Conservation (phyloP, 2,329 filamentous ascomycete species). For the Pseudopithomyces chartarum region DNA sequence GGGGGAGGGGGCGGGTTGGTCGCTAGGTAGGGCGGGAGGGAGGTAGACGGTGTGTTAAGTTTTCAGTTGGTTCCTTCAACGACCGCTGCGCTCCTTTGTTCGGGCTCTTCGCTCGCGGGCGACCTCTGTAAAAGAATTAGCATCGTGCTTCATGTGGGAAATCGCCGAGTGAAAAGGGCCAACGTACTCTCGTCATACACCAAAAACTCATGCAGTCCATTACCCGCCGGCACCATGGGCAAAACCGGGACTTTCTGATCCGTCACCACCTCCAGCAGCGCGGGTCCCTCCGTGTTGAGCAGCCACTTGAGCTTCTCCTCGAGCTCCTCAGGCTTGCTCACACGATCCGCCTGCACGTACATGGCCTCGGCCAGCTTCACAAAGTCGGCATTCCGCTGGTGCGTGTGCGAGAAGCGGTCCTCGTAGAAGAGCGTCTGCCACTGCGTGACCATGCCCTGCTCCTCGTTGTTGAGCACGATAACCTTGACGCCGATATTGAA, state of each 20-base stretch:
- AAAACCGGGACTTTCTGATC: constrained; percentile 92
- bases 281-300: constrained; percentile 82
- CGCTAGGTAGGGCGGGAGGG: not conserved
- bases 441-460: constrained; percentile 98
- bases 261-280: constrained; percentile 87
- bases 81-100: constrained; percentile 2
- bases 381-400: constrained; percentile 95
- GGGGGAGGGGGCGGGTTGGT: too few species aligned
- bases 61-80: not conserved
- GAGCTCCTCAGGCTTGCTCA: constrained; percentile 76
- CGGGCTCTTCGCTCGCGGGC: not conserved
- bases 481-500: constrained; percentile 98
- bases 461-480: constrained; percentile 93
- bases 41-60: not conserved
- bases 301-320: constrained; percentile 83
- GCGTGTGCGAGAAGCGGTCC: constrained; percentile 89
- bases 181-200: constrained; percentile 77
- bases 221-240: constrained; percentile 93
- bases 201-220: constrained; percentile 89
- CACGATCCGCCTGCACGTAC: constrained; percentile 77
- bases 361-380: constrained; percentile 92
- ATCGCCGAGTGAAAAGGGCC: not conserved
- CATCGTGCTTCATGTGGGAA: not conserved
- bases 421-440: constrained; percentile 99
- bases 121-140: not conserved